A percentile compares a stretch with the other conserved stretches of the same genome.
Conservation (phyloP, 140 eudicot genomes). For the Stevia rebaudiana region DNA sequence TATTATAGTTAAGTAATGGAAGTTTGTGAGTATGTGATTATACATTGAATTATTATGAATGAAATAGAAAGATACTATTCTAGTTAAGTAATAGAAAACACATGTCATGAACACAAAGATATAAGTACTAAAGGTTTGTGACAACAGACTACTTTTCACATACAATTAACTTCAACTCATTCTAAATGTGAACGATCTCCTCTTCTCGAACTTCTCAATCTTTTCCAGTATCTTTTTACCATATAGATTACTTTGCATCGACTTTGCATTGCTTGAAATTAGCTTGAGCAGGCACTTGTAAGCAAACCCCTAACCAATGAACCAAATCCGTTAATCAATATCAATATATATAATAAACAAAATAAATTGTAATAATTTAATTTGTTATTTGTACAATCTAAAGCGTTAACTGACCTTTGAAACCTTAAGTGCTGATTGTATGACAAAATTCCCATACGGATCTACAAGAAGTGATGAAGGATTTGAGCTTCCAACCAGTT, state of each 20-base stretch:
- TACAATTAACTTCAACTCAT: constrained; percentile 4
- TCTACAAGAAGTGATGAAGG: constrained; percentile 41
- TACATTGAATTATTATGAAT: no score
- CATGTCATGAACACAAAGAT: no score
- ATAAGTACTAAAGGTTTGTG: not conserved
- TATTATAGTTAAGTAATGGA: no score
- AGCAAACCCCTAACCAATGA: constrained; percentile 36
- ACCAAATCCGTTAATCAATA: not conserved
- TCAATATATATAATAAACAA: no score
- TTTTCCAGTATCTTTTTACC: constrained; percentile 50
- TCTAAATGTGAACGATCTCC: constrained; percentile 15
- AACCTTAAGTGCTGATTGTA: constrained; percentile 50
- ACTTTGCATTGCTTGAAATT: constrained; percentile 23
- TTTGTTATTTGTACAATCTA: no score
- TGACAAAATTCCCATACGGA: constrained; percentile 71
- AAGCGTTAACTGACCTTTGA: constrained; percentile 37
- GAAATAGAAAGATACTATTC: no score
- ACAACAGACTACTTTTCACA: constrained; percentile 20
- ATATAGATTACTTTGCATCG: constrained; percentile 44
- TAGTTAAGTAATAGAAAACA: no score
- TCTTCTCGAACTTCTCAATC: constrained; percentile 38
- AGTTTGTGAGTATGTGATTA: no score
- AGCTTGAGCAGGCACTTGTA: constrained; percentile 25
- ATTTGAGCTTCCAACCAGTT: constrained; percentile 40
- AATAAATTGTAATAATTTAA: not conserved